Percentiles rank a stretch among this genome's conserved stretches.
These are phyloP conservation scores for Colletotrichum sp. DNA, from an alignment of 2,329 filamentous ascomycete genomes.

Conservation along the genomic window DNA sequence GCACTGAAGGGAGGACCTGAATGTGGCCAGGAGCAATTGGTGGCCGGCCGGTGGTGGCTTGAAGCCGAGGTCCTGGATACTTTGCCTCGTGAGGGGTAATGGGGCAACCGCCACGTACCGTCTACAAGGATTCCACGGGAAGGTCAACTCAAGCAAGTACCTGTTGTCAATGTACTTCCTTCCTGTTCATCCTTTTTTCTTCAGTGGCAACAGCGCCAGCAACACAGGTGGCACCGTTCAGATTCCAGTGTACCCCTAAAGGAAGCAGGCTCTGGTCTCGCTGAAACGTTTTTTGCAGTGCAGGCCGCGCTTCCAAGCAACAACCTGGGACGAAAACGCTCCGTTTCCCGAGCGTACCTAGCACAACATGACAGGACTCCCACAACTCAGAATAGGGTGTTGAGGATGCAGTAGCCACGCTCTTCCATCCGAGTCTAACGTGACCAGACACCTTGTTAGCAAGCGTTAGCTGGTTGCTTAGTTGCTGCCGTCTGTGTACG, in stretches of 20 bases:
- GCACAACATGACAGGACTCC: background rate
- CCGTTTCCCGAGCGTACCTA: background rate
- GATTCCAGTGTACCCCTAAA: background rate
- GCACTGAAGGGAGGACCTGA: background rate
- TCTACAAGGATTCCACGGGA: background rate
- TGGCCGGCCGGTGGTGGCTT: background rate
- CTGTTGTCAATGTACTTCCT: background rate
- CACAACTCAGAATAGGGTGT: background rate
- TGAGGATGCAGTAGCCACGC: background rate
- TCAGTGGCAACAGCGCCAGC: slow-evolving; percentile 7
- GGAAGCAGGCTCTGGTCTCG: background rate
- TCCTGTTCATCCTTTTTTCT: background rate
- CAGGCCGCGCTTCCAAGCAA: background rate
- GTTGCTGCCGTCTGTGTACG: background rate
- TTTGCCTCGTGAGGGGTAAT: background rate
- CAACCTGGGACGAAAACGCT: background rate
- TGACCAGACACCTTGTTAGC: background rate
- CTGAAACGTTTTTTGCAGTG: background rate
- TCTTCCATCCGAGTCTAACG: slow-evolving; percentile 1
- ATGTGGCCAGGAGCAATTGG: slow-evolving; percentile 15
- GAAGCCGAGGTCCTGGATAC: slow-evolving; percentile 8
- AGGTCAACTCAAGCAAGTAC: background rate
- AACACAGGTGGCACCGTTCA: background rate
- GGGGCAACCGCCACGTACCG: background rate
- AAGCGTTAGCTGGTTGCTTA: background rate